Percentiles rank a stretch among this genome's conserved stretches.
These are phyloP conservation scores for Cladophialophora immunda DNA, from an alignment of 2,329 filamentous ascomycete genomes.

Conservation along the genomic window DNA sequence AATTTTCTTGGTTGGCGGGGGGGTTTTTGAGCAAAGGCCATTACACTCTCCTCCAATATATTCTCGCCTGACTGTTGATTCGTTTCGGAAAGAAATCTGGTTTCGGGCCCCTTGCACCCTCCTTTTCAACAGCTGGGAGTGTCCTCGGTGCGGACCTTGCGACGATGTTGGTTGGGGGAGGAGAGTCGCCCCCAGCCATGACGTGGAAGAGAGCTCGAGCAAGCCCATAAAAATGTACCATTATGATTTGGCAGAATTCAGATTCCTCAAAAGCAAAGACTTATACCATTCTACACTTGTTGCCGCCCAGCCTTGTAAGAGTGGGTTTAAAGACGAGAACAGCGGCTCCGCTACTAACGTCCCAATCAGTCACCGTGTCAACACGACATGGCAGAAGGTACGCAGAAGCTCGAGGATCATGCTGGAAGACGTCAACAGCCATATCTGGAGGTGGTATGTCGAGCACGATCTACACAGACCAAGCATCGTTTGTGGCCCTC, in stretches of 20 bases:
- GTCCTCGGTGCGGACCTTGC: not conserved
- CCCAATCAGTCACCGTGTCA: too few species aligned
- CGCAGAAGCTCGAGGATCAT: too few species aligned
- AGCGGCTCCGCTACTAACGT: too few species aligned
- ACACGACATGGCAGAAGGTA: too few species aligned
- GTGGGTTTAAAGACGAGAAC: too few species aligned
- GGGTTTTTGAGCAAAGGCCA: not conserved
- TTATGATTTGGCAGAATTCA: not conserved
- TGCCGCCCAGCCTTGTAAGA: not conserved
- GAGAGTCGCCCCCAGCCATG: not conserved
- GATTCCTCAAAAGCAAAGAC: not conserved
- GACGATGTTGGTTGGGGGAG: not conserved
- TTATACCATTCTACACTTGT: not conserved
- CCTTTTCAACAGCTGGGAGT: not conserved
- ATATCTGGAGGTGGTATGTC: too few species aligned
- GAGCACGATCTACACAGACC: too few species aligned
- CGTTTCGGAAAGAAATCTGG: not conserved
- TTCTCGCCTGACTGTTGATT: not conserved
- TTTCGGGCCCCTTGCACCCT: not conserved
- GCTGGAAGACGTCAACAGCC: too few species aligned
- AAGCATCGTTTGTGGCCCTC: too few species aligned
- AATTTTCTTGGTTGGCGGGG: too few species aligned
- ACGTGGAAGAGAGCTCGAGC: not conserved
- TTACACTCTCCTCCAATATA: not conserved
- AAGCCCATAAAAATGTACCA: not conserved